Conservation (phyloP, 2,329 filamentous ascomycete species). For the Aspergillus sp. region DNA sequence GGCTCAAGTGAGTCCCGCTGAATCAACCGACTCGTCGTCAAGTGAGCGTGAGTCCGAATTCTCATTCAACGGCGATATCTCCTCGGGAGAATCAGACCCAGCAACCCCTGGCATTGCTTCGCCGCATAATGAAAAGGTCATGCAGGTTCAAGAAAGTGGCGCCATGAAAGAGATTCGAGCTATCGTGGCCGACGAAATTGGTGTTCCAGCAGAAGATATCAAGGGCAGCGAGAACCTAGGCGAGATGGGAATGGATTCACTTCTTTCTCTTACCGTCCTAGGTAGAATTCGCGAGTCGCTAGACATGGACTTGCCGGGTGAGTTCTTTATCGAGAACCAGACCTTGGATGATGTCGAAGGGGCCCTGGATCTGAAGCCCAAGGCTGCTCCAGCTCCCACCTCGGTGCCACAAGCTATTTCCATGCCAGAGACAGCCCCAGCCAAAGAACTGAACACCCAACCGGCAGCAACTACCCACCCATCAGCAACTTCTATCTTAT, state of each 20-base stretch:
- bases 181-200: slow-evolving; percentile 46
- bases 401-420: slow-evolving; percentile 19
- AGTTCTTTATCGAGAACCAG: slow-evolving; percentile 46
- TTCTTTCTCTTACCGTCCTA: slow-evolving; percentile 47
- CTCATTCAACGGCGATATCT: slow-evolving; percentile 23
- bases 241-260: slow-evolving; percentile 47
- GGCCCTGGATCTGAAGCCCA: slow-evolving; percentile 40
- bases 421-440: slow-evolving; percentile 23
- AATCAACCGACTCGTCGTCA: slow-evolving; percentile 30
- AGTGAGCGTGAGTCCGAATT: slow-evolving; percentile 31
- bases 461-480: slow-evolving; percentile 25
- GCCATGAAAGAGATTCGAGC: slow-evolving; percentile 42
- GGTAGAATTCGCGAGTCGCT: slow-evolving; percentile 46
- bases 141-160: slow-evolving; percentile 26
- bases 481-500: slow-evolving; percentile 42
- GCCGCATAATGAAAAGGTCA: slow-evolving; percentile 28
- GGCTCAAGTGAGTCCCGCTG: slow-evolving; percentile 31
- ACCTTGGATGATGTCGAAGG: slow-evolving; percentile 41
- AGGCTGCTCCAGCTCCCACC: slow-evolving; percentile 17
- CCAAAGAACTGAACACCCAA: slow-evolving; percentile 17
- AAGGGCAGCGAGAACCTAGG: slow-evolving; percentile 40
- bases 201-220: slow-evolving; percentile 42
- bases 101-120: slow-evolving; percentile 33
- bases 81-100: slow-evolving; percentile 33
- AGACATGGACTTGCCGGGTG: slow-evolving; percentile 42